Evolutionary conservation across 495 filamentous ascomycete genomes (phyloP).

Genomic region (Talaromyces liani): DNA sequence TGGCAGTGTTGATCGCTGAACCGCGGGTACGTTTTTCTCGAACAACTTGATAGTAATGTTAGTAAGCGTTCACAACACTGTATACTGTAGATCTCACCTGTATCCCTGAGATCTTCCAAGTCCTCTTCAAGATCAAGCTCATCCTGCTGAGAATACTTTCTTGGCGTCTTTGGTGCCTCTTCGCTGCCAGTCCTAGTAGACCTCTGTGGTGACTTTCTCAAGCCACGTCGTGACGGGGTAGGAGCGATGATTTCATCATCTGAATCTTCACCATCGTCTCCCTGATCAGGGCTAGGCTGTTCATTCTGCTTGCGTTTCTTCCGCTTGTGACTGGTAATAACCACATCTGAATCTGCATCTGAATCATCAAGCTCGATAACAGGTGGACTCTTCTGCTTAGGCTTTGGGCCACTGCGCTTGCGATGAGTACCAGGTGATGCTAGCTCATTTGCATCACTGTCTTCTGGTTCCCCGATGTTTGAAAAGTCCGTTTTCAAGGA

Average conservation of each 20-base stretch:
- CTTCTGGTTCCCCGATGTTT: slow-evolving; percentile 8
- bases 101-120: slow-evolving; percentile 36
- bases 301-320: not conserved
- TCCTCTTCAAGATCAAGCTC: slow-evolving; percentile 37
- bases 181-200: not conserved
- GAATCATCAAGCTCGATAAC: slow-evolving; percentile 5
- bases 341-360: not conserved
- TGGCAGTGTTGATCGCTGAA: slow-evolving; percentile 28
- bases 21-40: slow-evolving; percentile 37
- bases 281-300: not conserved
- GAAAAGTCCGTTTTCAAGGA: not conserved
- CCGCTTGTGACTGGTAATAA: not conserved
- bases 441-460: slow-evolving; percentile 23
- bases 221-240: slow-evolving; percentile 19
- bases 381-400: not conserved
- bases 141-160: slow-evolving; percentile 16
- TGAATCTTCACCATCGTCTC: slow-evolving; percentile 17
- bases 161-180: not conserved
- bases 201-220: slow-evolving; percentile 2
- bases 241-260: slow-evolving; percentile 23
- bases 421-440: slow-evolving; percentile 19
- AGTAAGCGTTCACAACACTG: not conserved
- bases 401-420: slow-evolving; percentile 13
- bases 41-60: slow-evolving; percentile 20
- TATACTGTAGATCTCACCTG: slow-evolving; percentile 20